Conservation (phyloP, 2,329 filamentous ascomycete species). For the Aspergillus pseudoterreus region DNA sequence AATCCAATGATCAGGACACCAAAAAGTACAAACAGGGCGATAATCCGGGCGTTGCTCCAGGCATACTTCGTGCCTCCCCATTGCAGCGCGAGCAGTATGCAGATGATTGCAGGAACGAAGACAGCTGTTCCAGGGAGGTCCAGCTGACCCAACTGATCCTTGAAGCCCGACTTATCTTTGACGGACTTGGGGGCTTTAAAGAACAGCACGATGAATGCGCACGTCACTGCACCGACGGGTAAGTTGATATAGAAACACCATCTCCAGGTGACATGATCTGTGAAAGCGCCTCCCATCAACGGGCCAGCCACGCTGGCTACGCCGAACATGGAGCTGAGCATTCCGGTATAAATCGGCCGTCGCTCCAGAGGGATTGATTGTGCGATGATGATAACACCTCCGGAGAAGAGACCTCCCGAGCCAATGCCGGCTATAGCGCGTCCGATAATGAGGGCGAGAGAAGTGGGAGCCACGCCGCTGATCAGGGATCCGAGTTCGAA, state of each 20-base stretch:
- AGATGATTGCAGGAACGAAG: conserved; percentile 45
- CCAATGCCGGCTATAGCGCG: conserved; percentile 42
- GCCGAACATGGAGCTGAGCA: conserved; percentile 42
- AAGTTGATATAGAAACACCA: conserved; percentile 45
- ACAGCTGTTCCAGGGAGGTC: conserved; percentile 43
- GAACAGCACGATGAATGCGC: conserved; percentile 30
- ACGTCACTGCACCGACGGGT: conserved; percentile 31
- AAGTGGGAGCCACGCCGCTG: conserved; percentile 37
- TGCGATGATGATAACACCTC: conserved; percentile 38
- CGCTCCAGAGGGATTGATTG: conserved; percentile 38
- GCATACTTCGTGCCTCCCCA: conserved; percentile 44
- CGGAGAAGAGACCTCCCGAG: conserved; percentile 36
- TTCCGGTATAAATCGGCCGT: conserved; percentile 38
- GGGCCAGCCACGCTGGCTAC: conserved; percentile 41
- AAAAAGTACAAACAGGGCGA: conserved; percentile 49
- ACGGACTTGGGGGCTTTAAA: conserved; percentile 25
- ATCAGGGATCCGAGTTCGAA: conserved; percentile 43
- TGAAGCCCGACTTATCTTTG: conserved; percentile 19
- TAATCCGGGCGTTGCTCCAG: conserved; percentile 45
- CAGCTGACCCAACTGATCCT: conserved; percentile 30
- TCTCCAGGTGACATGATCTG: conserved; percentile 39
- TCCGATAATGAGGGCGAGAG: conserved; percentile 37
- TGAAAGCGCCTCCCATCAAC: conserved; percentile 46
- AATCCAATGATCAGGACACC: conserved; percentile 47
- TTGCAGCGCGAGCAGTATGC: conserved; percentile 49